Evolutionary conservation across 1,284 basidiomycete species (phyloP).

Genomic region (Phaffia rhodozyma): DNA sequence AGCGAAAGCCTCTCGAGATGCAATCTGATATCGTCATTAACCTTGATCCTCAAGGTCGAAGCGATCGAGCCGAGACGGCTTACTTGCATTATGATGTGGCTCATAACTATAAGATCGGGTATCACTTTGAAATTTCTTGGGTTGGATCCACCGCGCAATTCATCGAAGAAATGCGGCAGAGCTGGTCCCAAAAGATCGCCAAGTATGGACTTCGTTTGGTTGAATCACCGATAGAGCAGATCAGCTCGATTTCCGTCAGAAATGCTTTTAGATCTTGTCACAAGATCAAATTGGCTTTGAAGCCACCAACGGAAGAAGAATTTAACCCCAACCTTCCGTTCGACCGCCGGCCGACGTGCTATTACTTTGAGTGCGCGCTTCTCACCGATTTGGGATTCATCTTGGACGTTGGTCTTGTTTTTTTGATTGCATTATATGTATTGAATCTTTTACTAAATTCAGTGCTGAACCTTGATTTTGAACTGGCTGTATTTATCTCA

Average conservation of each 20-base stretch:
- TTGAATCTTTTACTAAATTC: too few relatives aligned
- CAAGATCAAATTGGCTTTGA: slow-evolving; percentile 5
- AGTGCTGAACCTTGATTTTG: too few relatives aligned
- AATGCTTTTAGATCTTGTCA: slow-evolving; percentile 12
- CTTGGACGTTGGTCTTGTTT: slow-evolving; percentile 9
- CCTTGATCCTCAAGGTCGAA: slow-evolving; percentile 9
- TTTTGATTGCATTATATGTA: neutral
- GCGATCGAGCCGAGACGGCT: slow-evolving; percentile 14
- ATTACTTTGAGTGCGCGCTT: slow-evolving; percentile 11
- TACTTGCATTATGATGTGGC: slow-evolving; percentile 10
- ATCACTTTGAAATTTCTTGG: slow-evolving; percentile 14
- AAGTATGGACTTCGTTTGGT: slow-evolving; percentile 5
- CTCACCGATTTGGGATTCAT: slow-evolving; percentile 8
- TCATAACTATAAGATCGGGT: slow-evolving; percentile 14
- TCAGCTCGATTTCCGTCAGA: slow-evolving; percentile 5
- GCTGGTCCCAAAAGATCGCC: slow-evolving; percentile 8
- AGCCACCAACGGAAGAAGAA: slow-evolving; percentile 2
- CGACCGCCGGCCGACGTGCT: slow-evolving; percentile 1
- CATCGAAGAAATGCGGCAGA: slow-evolving; percentile 10
- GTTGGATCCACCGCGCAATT: slow-evolving; percentile 16
- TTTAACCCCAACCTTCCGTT: slow-evolving; percentile 3
- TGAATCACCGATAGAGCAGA: slow-evolving; percentile 2
- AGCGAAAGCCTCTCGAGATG: neutral
- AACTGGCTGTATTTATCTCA: too few relatives aligned
- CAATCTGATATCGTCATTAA: slow-evolving; percentile 8